Conservation (phyloP, 116 monocot genomes). For the Zostera marina region DNA sequence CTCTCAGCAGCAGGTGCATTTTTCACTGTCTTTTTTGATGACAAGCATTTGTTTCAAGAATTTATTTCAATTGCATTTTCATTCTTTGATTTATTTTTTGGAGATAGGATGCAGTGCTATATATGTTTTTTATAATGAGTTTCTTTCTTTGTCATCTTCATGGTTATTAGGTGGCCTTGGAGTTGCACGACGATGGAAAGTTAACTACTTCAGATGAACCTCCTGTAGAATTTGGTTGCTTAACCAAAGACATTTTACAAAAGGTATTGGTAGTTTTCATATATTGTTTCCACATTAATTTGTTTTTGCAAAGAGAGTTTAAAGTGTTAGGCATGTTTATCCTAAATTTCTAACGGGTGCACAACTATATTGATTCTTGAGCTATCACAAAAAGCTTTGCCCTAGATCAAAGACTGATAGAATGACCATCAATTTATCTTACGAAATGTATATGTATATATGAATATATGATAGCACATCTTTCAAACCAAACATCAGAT, state of each 20-base stretch:
- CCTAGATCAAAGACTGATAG: too few relatives aligned
- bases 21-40: neutral
- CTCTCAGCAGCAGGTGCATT: conserved; percentile 57
- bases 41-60: too few relatives aligned
- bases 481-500: too few relatives aligned
- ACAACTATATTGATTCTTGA: too few relatives aligned
- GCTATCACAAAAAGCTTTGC: too few relatives aligned
- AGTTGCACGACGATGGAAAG: conserved; percentile 87
- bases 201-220: conserved; percentile 88
- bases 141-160: conserved; percentile 1
- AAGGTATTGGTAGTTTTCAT: neutral
- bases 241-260: conserved; percentile 23
- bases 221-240: conserved; percentile 55
- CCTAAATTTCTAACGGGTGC: too few relatives aligned
- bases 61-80: too few relatives aligned
- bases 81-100: neutral
- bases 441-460: too few relatives aligned
- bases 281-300: neutral
- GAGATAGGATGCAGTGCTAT: neutral
- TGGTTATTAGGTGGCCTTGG: conserved; percentile 60
- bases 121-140: neutral
- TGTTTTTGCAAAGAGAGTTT: too few relatives aligned
- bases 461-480: too few relatives aligned
- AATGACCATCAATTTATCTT: too few relatives aligned
- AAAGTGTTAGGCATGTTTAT: too few relatives aligned